Conservation (phyloP, 352 stramenopile species). For the Phytopythium kandeliae region DNA sequence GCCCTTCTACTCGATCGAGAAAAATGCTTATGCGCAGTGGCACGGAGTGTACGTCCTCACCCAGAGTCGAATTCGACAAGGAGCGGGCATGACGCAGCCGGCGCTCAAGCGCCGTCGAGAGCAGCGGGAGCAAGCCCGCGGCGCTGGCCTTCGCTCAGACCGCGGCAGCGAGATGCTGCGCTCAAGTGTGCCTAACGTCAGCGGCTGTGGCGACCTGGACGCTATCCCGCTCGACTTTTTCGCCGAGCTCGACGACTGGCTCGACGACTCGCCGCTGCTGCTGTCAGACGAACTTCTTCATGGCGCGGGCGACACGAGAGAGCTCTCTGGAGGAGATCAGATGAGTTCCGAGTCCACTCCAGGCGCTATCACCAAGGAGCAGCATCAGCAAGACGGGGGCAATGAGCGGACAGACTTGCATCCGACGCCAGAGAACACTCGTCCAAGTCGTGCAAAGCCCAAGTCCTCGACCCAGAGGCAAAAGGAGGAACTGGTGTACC, state of each 20-base stretch:
- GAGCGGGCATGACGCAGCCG: background rate
- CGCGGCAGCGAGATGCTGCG: background rate
- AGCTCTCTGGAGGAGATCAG: too few species aligned
- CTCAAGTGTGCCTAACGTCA: background rate
- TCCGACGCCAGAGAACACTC: background rate
- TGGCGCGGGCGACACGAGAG: background rate
- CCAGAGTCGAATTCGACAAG: too few species aligned
- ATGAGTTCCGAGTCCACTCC: too few species aligned
- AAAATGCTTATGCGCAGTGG: too few species aligned
- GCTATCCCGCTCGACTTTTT: slow-evolving; percentile 15
- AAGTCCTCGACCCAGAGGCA: slow-evolving; percentile 30
- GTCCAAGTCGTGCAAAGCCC: slow-evolving; percentile 8
- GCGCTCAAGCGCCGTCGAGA: background rate
- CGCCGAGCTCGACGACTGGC: slow-evolving; percentile 20
- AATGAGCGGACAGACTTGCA: too few species aligned
- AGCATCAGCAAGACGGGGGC: too few species aligned
- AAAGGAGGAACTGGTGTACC: slow-evolving; percentile 28
- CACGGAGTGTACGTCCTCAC: too few species aligned
- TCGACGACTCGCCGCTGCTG: slow-evolving; percentile 5
- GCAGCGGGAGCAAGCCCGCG: background rate
- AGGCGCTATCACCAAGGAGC: too few species aligned
- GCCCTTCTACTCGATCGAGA: too few species aligned
- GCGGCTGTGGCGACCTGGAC: background rate
- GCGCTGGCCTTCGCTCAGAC: background rate
- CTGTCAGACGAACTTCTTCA: too few species aligned